phyloP scores from a whole-genome alignment of 2,329 filamentous ascomycete species.

The Trichoderma sp. region DNA sequence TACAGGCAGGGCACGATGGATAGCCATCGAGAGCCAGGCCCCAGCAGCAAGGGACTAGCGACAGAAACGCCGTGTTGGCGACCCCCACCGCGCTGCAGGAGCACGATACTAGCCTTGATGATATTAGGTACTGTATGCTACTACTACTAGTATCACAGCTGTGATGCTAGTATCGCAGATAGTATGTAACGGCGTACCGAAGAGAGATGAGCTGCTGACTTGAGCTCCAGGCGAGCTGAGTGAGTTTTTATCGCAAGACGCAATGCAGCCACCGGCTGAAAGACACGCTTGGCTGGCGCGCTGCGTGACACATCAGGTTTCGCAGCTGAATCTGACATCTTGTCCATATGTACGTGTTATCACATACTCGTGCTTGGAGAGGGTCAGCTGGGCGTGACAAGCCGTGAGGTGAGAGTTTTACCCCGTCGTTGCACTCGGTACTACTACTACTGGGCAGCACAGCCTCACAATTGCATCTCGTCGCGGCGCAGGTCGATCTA shows the following conservation, averaged over 20 bases:
- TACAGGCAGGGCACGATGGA: neutral
- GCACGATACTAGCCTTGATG: neutral
- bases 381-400: constrained; percentile 10
- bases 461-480: neutral
- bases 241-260: neutral
- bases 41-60: neutral
- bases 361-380: neutral
- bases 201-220: constrained; percentile 3
- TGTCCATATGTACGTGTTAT: too few species aligned
- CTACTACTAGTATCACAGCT: neutral
- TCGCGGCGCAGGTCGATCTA: neutral
- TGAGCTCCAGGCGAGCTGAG: constrained; percentile 3
- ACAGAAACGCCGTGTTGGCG: neutral
- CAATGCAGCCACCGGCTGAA: neutral
- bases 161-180: neutral
- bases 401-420: constrained; percentile 4
- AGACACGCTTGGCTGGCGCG: neutral
- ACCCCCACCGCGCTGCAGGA: neutral
- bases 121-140: neutral
- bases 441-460: neutral
- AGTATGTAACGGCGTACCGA: neutral
- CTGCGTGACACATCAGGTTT: constrained; percentile 1
- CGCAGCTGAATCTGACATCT: neutral
- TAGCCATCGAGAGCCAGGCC: constrained; percentile 11
- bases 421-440: constrained; percentile 5